Conservation (phyloP, 192 early-diverging fungal species). For the Polychytrium aggregatum region DNA sequence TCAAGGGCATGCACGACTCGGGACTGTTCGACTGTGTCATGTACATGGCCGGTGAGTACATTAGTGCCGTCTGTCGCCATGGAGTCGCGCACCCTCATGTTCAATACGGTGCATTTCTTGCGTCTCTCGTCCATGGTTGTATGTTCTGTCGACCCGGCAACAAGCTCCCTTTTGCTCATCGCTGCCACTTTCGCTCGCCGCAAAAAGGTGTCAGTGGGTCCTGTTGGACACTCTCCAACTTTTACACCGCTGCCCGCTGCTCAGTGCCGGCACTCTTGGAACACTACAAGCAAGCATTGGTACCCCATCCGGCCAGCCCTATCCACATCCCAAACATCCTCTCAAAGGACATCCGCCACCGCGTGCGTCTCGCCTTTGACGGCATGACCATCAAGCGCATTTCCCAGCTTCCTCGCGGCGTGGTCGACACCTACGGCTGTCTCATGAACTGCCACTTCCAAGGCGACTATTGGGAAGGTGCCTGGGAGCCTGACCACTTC, state of each 20-base stretch:
- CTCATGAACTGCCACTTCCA: constrained; percentile 34
- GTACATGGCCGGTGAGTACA: constrained; percentile 59
- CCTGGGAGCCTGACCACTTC: constrained; percentile 27
- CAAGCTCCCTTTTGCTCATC: too few species aligned
- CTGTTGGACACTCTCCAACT: constrained; percentile 49
- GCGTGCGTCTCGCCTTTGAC: constrained; percentile 17
- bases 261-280: constrained; percentile 4
- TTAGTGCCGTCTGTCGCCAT: too few species aligned
- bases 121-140: too few species aligned
- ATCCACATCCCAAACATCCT: constrained; percentile 7
- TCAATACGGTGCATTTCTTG: too few species aligned
- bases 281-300: constrained; percentile 4
- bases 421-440: constrained; percentile 52
- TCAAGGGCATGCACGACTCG: constrained; percentile 50
- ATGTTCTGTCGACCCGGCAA: too few species aligned
- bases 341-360: constrained; percentile 4
- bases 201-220: constrained; percentile 38
- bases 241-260: constrained; percentile 19
- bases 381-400: constrained; percentile 6
- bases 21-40: constrained; percentile 58
- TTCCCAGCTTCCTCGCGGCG: constrained; percentile 25
- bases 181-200: too few species aligned
- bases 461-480: constrained; percentile 24
- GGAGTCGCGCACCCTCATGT: too few species aligned
- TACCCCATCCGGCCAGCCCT: constrained; percentile 9